Conservation (phyloP, 2,329 filamentous ascomycete genomes). For the Nothophaeocryptopus gaeumannii region DNA sequence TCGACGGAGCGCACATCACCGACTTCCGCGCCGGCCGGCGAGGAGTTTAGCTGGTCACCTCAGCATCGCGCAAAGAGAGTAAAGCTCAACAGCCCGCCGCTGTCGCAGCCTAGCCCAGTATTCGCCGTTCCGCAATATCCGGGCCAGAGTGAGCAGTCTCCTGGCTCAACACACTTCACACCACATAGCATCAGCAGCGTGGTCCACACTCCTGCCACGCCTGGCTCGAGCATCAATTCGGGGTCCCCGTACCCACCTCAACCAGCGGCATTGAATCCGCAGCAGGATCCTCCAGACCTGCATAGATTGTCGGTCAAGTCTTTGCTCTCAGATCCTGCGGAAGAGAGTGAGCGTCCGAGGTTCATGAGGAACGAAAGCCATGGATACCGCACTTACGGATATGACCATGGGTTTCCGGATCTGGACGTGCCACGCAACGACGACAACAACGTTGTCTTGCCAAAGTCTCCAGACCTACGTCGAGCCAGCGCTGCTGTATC, state of each 20-base stretch:
- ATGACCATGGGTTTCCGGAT: constrained; percentile 69
- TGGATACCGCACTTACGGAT: constrained; percentile 56
- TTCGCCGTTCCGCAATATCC: constrained; percentile 31
- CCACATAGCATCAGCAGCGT: constrained; percentile 42
- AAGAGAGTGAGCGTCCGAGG: constrained; percentile 26
- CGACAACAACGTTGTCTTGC: constrained; percentile 61
- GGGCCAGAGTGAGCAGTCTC: constrained; percentile 36
- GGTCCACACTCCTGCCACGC: constrained; percentile 45
- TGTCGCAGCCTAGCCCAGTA: constrained; percentile 21
- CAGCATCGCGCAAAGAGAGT: constrained; percentile 39
- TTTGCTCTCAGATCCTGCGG: constrained; percentile 55
- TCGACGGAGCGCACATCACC: constrained; percentile 18
- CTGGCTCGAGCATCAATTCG: constrained; percentile 35
- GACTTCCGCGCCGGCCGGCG: constrained; percentile 16
- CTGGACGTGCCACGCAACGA: constrained; percentile 69
- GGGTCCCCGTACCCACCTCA: constrained; percentile 28
- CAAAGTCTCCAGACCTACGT: constrained; percentile 32
- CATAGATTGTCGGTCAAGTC: constrained; percentile 64
- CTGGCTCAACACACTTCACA: constrained; percentile 33
- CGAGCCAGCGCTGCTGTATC: constrained; percentile 32
- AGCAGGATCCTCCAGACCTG: constrained; percentile 43
- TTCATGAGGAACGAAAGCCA: constrained; percentile 18
- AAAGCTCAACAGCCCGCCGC: constrained; percentile 27
- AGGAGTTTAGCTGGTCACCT: constrained; percentile 34
- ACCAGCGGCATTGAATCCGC: constrained; percentile 19